Base-by-base conservation (phyloP, 2,329 filamentous ascomycete species). In the Cadophora malorum region DNA sequence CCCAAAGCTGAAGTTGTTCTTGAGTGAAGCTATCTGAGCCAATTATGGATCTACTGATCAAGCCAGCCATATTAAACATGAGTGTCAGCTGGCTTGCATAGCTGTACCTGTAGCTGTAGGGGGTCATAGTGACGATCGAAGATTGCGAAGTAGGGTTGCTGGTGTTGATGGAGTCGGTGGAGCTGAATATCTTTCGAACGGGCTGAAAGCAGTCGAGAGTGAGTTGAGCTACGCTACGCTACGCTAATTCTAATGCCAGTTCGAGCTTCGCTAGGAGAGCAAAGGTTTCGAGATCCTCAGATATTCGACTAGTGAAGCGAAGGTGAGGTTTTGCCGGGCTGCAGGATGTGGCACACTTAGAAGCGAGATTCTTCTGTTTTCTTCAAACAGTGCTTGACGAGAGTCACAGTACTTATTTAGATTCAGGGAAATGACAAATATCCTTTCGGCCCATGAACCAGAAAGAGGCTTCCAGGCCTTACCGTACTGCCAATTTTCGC, bases 1-100 rank as follows among this genome's bases (percentile, higher is more conserved):
- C 21, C 61, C 61, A 64, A 19, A 64, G 49, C 33, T 41, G 47
- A 25, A 10, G 14, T 55, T 64, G 61, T 31, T 55, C 49, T 21
- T 53, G 9, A 4, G 61, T 64, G 31, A 64, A 25, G 35, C 61
- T 49, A 16, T 53, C n/a, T 4, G 2, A 16, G 19, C 35, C 21
- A n/a, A 33, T 28, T 41, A 21, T 45, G 16, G 33, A 64, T 3
- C n/a, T 38, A 31, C 33, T 38, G 12, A 35, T 45, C 28, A n/a
- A 3, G 21, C 23, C 50, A 12, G 45, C 28, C 49, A 64, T 45
- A 21, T 33, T 45, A n/a, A 53, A 64, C 61, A 64, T 64, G 50
- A 64, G 41, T n/a, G 49, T 49, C 0, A 64, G 61, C n/a, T 53
- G 61, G 61, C 47, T 53, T 33, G 12, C 28, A 35, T 64, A 64